Percentiles rank a stretch among this genome's conserved stretches.
Evolutionary conservation across 768 basidiomycete species (phyloP).

Genomic region (Pleurotus citrinopileatus): DNA sequence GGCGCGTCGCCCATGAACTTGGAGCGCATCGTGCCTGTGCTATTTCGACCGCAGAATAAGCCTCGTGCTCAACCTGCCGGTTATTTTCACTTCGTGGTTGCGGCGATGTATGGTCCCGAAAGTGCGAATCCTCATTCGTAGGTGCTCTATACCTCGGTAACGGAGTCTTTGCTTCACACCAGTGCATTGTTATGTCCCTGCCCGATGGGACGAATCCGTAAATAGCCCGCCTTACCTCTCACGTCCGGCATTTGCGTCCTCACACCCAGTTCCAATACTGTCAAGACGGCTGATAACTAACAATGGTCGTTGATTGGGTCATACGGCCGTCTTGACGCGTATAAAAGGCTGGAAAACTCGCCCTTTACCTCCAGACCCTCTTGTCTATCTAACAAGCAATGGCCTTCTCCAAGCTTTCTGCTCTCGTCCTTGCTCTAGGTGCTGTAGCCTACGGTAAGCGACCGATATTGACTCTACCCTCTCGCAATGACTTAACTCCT

Average conservation of each 20-base stretch:
- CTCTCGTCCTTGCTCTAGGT: conserved; percentile 8
- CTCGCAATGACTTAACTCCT: not conserved
- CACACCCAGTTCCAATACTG: not conserved
- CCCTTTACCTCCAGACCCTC: not conserved
- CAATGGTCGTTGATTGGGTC: not conserved
- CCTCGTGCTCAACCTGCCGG: too few species aligned
- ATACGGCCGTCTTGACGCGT: not conserved
- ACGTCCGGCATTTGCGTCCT: not conserved
- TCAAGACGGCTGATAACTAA: not conserved
- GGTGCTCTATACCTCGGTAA: not conserved
- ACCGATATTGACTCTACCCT: not conserved
- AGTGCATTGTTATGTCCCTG: not conserved
- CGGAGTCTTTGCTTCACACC: conserved; percentile 2
- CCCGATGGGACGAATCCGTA: not conserved
- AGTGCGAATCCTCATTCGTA: not conserved
- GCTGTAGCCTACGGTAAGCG: conserved; percentile 3
- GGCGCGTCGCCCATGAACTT: too few species aligned
- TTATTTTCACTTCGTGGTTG: not conserved
- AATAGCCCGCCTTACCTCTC: not conserved
- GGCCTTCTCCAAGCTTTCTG: conserved; percentile 6
- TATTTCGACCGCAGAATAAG: too few species aligned
- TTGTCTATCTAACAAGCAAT: not conserved
- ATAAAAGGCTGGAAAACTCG: conserved; percentile 3
- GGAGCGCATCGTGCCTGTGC: too few species aligned
- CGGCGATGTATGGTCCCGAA: not conserved